Conservation (phyloP, 75 land plant genomes). For the Gnetum montanum region DNA sequence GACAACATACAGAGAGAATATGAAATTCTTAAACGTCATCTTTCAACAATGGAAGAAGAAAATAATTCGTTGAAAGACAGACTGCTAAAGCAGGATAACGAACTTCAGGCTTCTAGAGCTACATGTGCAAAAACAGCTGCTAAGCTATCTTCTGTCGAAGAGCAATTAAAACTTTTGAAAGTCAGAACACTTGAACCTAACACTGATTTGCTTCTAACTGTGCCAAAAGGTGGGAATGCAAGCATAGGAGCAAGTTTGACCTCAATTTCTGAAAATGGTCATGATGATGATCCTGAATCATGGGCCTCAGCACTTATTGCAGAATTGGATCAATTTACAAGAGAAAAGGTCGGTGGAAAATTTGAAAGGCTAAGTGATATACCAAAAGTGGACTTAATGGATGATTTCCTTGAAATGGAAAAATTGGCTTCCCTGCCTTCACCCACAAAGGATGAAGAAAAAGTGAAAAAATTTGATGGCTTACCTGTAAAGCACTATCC, state of each 20-base stretch:
- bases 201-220: conserved; percentile 18
- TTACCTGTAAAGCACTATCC: background rate
- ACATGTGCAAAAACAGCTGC: conserved; percentile 67
- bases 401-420: conserved; percentile 92
- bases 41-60: conserved; percentile 36
- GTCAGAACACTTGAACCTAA: conserved; percentile 8
- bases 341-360: conserved; percentile 15
- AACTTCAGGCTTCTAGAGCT: conserved; percentile 40
- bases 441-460: background rate
- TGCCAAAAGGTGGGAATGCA: conserved; percentile 13
- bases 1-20: conserved; percentile 24
- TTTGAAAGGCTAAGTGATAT: conserved; percentile 11
- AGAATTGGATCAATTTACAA: conserved; percentile 45
- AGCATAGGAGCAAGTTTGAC: conserved; percentile 15
- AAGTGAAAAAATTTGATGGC: conserved; percentile 4
- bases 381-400: conserved; percentile 53
- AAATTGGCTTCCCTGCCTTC: conserved; percentile 34
- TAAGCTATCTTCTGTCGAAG: conserved; percentile 58
- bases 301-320: conserved; percentile 50
- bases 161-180: conserved; percentile 17
- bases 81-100: conserved; percentile 32
- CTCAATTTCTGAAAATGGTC: conserved; percentile 13
- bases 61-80: conserved; percentile 45
- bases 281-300: conserved; percentile 28
- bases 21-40: conserved; percentile 35